Conservation (phyloP, 208 protist genomes). For the Trypanosoma melophagium region DNA sequence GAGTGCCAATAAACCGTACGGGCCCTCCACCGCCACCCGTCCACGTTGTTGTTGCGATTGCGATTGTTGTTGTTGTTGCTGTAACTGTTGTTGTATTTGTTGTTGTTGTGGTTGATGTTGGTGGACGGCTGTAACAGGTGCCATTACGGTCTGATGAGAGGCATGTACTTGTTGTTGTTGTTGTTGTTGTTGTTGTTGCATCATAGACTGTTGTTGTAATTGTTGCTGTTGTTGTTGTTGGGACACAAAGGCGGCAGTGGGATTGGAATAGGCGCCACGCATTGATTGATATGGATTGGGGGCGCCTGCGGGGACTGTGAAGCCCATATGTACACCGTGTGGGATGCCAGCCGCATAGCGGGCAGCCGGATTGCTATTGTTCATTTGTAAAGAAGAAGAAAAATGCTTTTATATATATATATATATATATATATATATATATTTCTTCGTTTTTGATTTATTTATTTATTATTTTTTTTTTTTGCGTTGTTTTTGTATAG, state of each 20-base stretch:
- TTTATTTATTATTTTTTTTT: not conserved
- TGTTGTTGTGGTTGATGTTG: constrained; percentile 6
- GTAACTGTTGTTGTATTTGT: constrained; percentile 14
- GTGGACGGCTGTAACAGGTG: not conserved
- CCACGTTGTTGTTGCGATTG: constrained; percentile 17
- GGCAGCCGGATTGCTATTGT: constrained; percentile 24
- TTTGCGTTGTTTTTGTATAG: not conserved
- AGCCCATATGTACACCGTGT: constrained; percentile 22
- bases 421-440: constrained; percentile 19
- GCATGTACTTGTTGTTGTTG: not conserved
- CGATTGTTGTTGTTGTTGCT: constrained; percentile 21
- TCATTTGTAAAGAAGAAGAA: constrained; percentile 10
- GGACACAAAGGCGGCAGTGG: not conserved
- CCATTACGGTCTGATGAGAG: not conserved
- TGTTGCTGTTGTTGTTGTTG: constrained; percentile 23
- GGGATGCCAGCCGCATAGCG: constrained; percentile 9
- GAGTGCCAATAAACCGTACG: constrained; percentile 67
- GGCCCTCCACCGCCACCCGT: constrained; percentile 60
- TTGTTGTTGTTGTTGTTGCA: constrained; percentile 8
- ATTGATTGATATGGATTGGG: constrained; percentile 30
- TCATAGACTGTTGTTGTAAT: not conserved
- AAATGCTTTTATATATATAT: constrained; percentile 1
- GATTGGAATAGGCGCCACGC: constrained; percentile 8
- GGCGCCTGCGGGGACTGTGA: constrained; percentile 8
- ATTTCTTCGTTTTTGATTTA: not conserved